These are phyloP conservation scores for Yamadazyma laniorum DNA, from an alignment of 805 yeast genomes.

Conservation along the genomic window DNA sequence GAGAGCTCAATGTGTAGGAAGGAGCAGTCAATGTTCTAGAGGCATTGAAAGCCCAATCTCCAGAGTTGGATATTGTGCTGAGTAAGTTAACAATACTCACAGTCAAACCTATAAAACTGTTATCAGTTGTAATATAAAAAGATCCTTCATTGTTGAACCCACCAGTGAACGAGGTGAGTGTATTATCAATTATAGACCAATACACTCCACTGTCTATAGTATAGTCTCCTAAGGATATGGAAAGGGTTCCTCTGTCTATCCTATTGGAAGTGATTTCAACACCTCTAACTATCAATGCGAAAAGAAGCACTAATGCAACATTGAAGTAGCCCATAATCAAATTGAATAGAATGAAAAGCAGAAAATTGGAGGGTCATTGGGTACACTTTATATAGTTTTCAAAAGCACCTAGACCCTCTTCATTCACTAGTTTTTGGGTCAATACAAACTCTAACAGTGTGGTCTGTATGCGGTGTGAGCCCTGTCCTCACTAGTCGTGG, in stretches of 20 bases:
- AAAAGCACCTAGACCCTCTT: no score
- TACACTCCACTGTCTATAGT: slow-evolving; percentile 21
- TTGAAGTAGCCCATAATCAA: no score
- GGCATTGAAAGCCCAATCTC: slow-evolving; percentile 25
- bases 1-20: slow-evolving; percentile 17
- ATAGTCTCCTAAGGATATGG: slow-evolving; percentile 19
- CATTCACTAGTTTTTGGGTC: no score
- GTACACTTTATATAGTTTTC: no score
- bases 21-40: slow-evolving; percentile 17
- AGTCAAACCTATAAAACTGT: slow-evolving; percentile 15
- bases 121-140: slow-evolving; percentile 21
- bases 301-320: neutral
- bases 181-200: slow-evolving; percentile 27
- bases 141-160: slow-evolving; percentile 20
- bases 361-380: neutral
- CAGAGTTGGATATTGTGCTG: slow-evolving; percentile 16
- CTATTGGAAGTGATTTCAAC: slow-evolving; percentile 17
- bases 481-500: no score
- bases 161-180: slow-evolving; percentile 22
- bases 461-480: no score
- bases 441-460: no score
- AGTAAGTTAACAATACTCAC: slow-evolving; percentile 12
- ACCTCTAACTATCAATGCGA: slow-evolving; percentile 7
- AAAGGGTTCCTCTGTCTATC: slow-evolving; percentile 18
- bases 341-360: no score